Evolutionary conservation across 257 asterid species (phyloP).

Genomic region (Solanum pimpinellifolium): DNA sequence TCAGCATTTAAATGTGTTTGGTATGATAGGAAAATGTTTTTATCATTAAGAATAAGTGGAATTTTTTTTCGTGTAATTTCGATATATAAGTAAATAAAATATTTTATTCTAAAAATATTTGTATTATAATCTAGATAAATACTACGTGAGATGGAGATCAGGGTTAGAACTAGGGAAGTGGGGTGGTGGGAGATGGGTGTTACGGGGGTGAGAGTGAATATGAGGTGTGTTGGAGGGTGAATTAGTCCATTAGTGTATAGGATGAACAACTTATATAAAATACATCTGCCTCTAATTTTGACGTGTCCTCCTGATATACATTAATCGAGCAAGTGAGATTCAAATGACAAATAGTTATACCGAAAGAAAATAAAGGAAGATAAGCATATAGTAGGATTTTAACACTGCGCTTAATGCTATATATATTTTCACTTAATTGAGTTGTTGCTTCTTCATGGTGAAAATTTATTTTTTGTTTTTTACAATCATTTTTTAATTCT

Average conservation of each 20-base stretch:
- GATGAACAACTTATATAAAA: not conserved
- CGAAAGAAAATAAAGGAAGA: too few species aligned
- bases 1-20: not conserved
- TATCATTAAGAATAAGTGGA: not conserved
- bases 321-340: not conserved
- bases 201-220: not conserved
- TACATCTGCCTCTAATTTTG: not conserved
- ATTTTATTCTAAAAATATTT: too few species aligned
- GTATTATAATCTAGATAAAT: too few species aligned
- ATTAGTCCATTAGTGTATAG: not conserved
- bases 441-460: not conserved
- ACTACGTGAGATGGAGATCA: not conserved
- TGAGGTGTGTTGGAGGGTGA: not conserved
- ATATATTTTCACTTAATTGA: not conserved
- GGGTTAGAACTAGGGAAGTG: not conserved
- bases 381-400: not conserved
- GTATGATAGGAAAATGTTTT: not conserved
- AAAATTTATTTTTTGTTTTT: not conserved
- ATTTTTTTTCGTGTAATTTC: too few species aligned
- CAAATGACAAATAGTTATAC: not conserved
- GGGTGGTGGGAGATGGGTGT: not conserved
- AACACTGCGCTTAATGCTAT: not conserved
- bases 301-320: not conserved
- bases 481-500: not conserved
- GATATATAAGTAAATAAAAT: too few species aligned